Conservation (phyloP, 2,329 filamentous ascomycete species). For the Phoma sp. region DNA sequence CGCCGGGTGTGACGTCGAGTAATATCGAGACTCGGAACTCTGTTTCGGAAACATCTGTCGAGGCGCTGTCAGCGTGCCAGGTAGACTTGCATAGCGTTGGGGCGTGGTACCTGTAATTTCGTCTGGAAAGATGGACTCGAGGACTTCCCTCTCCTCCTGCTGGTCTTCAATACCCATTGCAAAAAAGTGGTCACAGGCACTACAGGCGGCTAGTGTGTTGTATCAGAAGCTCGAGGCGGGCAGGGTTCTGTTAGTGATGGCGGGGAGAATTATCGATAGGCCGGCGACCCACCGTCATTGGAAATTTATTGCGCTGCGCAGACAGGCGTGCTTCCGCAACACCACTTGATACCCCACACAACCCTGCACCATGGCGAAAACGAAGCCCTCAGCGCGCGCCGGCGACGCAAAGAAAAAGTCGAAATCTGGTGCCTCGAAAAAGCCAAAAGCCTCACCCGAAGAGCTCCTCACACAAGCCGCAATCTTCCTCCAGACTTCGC, state of each 20-base stretch:
- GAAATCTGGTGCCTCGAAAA: conserved; percentile 49
- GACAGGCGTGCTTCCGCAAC: conserved; percentile 3
- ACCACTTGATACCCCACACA: conserved; percentile 10
- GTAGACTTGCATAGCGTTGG: not conserved
- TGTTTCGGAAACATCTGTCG: conserved; percentile 82
- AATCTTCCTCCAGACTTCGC: conserved; percentile 63
- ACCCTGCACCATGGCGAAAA: conserved; percentile 57
- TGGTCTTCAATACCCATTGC: conserved; percentile 77
- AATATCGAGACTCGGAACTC: conserved; percentile 85
- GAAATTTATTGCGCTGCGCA: not conserved
- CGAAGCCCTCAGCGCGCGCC: conserved; percentile 55
- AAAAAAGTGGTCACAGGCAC: conserved; percentile 11
- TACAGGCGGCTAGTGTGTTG: conserved; percentile 6
- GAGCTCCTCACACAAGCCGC: conserved; percentile 64
- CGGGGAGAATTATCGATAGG: conserved; percentile 14
- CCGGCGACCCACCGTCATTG: not conserved
- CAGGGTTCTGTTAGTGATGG: conserved; percentile 10
- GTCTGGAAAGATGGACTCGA: conserved; percentile 97
- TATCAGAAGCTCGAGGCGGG: conserved; percentile 3
- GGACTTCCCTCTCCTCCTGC: conserved; percentile 92
- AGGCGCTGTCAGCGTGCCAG: conserved; percentile 21
- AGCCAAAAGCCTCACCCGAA: conserved; percentile 59
- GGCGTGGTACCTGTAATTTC: conserved; percentile 80
- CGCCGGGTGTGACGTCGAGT: conserved; percentile 70
- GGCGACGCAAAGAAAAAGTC: conserved; percentile 42